Evolutionary conservation across 176 grass and related monocot species (phyloP), one percentile per base, ranked within the genome.

Genomic region (Oryza brachyantha): DNA sequence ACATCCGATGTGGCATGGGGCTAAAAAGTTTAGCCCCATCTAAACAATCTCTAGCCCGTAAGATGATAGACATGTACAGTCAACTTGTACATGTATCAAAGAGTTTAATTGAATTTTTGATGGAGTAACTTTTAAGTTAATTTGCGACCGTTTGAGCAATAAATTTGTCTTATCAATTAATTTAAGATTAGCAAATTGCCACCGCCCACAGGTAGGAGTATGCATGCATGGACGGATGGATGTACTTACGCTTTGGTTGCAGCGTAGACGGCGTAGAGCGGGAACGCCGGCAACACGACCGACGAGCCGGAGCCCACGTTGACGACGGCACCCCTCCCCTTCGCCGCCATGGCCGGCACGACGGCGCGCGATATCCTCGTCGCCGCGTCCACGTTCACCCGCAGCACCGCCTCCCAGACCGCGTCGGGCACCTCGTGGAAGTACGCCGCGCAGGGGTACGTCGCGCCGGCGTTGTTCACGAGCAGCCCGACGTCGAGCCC

Each of bases 391-490:
- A 86, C 82, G 82, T 91, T 94, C 48, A 94, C 88, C 76, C 70
- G 35, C 7, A 94, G 10, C 39, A 94, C 75, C 6, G 74, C 48
- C 82, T 81, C 73, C 88, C 83, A 79, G 25, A 70, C 73, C 35
- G 16, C 26, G 1, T n/a, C 21, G 13, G 40, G 70, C 35, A 87
- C 79, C 68, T 93, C 91, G 63, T 93, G 88, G 73, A 91, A 88
- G 82, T 78, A 93, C 12, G 76, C 82, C 34, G 88, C 85, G 64
- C 70, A 45, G 0, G 91, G 91, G 77, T 90, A 84, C 70, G 88
- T 78, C 13, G 73, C 65, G 45, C 91, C 91, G n/a, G 91, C 88
- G 83, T 88, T 91, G 78, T 93, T 93, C 17, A 91, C 88, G 35
- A 93, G 73, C 7, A 93, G 2, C 1, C 85, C 85, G 13, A 93